These are phyloP conservation scores for Colletotrichum sp. DNA, from an alignment of 2,329 filamentous ascomycete species.

Conservation along the genomic window DNA sequence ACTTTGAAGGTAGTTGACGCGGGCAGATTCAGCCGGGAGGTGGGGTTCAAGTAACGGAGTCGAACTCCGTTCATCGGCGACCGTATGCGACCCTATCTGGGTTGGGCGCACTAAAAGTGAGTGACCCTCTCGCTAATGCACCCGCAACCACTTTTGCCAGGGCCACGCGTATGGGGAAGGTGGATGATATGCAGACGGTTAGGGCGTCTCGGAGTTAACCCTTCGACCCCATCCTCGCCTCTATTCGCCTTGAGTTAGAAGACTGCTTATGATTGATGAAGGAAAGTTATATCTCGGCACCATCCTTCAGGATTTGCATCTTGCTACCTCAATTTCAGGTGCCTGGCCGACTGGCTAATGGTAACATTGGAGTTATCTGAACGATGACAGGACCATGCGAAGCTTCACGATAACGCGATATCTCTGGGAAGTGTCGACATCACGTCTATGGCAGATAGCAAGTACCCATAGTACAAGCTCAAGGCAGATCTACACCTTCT, in stretches of 20 bases:
- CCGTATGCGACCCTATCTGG: background rate
- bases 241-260: background rate
- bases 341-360: accelerated
- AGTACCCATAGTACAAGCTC: background rate
- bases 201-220: slow-evolving; percentile 3
- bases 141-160: background rate
- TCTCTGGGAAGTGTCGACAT: background rate
- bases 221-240: background rate
- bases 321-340: background rate
- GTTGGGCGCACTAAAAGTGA: background rate
- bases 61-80: slow-evolving; percentile 10
- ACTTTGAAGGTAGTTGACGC: background rate
- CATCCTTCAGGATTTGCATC: background rate
- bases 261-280: background rate
- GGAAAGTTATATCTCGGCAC: background rate
- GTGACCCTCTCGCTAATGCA: slow-evolving; percentile 3
- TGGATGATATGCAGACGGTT: background rate
- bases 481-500: accelerated
- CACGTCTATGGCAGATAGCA: accelerated
- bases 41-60: background rate
- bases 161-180: background rate
- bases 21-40: background rate
- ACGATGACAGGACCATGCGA: background rate
- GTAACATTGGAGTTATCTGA: background rate
- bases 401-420: background rate